Percentiles rank a stretch among this genome's conserved stretches.
Conservation (phyloP, 2,329 filamentous ascomycete genomes). For the Fusarium sp. region DNA sequence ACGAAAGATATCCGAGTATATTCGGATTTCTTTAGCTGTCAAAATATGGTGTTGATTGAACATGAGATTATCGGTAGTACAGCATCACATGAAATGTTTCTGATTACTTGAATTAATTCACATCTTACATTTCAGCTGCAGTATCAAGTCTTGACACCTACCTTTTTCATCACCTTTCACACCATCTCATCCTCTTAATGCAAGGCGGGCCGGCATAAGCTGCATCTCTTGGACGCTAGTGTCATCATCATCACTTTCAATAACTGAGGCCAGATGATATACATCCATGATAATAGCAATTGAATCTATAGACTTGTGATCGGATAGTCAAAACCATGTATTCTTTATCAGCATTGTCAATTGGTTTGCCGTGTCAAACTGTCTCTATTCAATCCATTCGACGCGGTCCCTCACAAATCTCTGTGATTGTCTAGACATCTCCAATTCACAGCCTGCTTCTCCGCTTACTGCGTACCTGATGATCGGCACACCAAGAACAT, state of each 20-base stretch:
- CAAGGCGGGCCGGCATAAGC: slow-evolving; percentile 27
- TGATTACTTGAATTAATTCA: neutral
- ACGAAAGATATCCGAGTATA: neutral
- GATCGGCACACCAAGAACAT: slow-evolving; percentile 27
- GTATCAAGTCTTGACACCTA: slow-evolving; percentile 17
- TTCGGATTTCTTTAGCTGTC: neutral
- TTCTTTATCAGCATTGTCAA: neutral
- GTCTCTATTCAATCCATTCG: neutral
- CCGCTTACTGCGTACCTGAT: slow-evolving; percentile 31
- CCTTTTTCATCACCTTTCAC: slow-evolving; percentile 19
- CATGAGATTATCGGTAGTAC: neutral
- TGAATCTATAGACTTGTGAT: neutral
- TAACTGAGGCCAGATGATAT: neutral
- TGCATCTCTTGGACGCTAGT: slow-evolving; percentile 6
- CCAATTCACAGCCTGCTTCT: neutral
- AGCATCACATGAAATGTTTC: neutral
- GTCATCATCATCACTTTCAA: neutral
- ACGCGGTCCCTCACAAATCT: neutral
- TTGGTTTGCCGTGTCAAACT: neutral
- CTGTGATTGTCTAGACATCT: neutral
- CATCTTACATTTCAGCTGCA: slow-evolving; percentile 15
- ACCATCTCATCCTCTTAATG: slow-evolving; percentile 22
- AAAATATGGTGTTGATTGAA: neutral
- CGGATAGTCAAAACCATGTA: neutral
- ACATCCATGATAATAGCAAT: neutral